Base-by-base conservation (phyloP, 306 rosid species). In the Cyclanthera cordifolia region DNA sequence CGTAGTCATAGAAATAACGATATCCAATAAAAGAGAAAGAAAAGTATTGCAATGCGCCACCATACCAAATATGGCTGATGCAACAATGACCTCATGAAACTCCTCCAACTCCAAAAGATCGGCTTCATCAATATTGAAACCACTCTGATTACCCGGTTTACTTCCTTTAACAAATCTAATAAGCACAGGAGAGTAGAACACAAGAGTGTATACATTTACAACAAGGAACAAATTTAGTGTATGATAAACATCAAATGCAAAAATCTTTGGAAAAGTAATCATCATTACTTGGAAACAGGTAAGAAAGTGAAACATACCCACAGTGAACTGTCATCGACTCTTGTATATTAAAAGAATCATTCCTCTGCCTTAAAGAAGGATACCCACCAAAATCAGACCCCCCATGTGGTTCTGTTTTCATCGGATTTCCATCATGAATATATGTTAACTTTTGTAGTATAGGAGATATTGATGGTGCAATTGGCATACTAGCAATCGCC, bases 341-440 rank as follows among this genome's bases (percentile, higher is more conserved):
- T 79, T 84, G 86, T 77, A 93, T 78, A 78, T 87, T 86, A 87
- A 82, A 93, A 64, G 93, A 85, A 61, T 87, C 94, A 75, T 81
- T 82, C 78, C 98, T 86, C 80, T 87, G 94, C 73, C 78, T 78
- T 58, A 87, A 53, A 67, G 96, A 79, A 73, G 94, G 94, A 78
- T 83, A 89, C 53, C 98, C 98, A 70, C 98, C 95, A 84, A 93
- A 93, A 78, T 83, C 95, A 70, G 98, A 89, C 75, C 98, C 96
- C 17, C 91, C 77, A 37, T 80, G 86, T 15, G 82, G 81, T 68
- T 89, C 96, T 70, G 57, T 73, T 79, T 79, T 60, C 69, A 53
- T 70, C 58, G 89, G 86, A 81, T 82, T 86, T 67, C 82, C 86
- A 37, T 89, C 86, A 52, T 78, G 86, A 28, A 78, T 85, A 80